These are phyloP conservation scores for Cercospora sp. DNA, from an alignment of 2,329 filamentous ascomycete genomes.

Conservation along the genomic window DNA sequence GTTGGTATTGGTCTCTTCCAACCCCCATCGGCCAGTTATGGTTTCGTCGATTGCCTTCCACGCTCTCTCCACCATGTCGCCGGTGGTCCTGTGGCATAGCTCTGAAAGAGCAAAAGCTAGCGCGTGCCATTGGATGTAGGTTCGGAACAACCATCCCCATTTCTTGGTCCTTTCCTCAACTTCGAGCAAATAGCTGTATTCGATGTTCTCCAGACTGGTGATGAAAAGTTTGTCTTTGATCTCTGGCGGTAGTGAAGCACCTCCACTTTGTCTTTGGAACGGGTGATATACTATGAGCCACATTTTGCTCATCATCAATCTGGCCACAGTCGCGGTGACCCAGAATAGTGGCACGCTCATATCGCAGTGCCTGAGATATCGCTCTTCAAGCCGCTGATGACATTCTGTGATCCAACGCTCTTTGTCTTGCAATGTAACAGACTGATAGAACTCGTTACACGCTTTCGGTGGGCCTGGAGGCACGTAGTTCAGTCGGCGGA, in stretches of 20 bases:
- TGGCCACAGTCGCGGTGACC: conserved; percentile 66
- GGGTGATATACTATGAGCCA: conserved; percentile 77
- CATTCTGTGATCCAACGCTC: conserved; percentile 53
- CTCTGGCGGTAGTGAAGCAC: conserved; percentile 59
- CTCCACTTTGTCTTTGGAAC: conserved; percentile 61
- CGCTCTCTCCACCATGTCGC: conserved; percentile 59
- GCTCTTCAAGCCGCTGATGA: conserved; percentile 50
- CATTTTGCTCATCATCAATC: conserved; percentile 75
- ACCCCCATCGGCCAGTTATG: conserved; percentile 45
- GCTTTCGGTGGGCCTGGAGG: conserved; percentile 45
- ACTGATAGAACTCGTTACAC: conserved; percentile 46
- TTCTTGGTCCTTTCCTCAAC: conserved; percentile 61
- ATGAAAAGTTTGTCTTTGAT: conserved; percentile 69
- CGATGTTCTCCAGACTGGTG: conserved; percentile 72
- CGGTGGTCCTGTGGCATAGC: conserved; percentile 57
- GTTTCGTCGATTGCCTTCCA: conserved; percentile 59
- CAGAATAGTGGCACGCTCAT: conserved; percentile 63
- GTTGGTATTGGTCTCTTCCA: conserved; percentile 44
- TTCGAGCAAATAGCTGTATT: conserved; percentile 67
- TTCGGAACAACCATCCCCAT: conserved; percentile 66
- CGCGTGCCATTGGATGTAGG: conserved; percentile 66
- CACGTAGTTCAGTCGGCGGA: conserved; percentile 48
- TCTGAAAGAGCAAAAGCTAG: conserved; percentile 63
- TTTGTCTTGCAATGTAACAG: conserved; percentile 49
- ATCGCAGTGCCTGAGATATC: conserved; percentile 54